Evolutionary conservation across 306 rosid genomes (phyloP).

Genomic region (Dryas octopetala): DNA sequence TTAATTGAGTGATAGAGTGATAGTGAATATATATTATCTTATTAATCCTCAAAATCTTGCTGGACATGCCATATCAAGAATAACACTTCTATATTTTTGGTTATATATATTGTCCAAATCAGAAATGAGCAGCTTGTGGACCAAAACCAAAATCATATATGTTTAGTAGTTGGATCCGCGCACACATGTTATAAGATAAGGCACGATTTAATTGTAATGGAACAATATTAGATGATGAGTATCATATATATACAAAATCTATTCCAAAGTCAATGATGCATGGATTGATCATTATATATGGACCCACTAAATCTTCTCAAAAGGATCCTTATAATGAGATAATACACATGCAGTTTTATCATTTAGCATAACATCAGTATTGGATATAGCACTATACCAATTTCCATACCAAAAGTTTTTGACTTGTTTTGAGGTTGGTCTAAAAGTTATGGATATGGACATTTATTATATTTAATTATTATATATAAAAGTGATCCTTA

Average conservation of each 20-base stretch:
- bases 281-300: slow-evolving; percentile 20
- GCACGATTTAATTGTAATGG: background rate
- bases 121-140: background rate
- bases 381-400: background rate
- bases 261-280: background rate
- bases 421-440: background rate
- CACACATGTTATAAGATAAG: background rate
- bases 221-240: background rate
- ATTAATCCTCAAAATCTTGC: background rate
- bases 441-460: background rate
- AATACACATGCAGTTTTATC: slow-evolving; percentile 3
- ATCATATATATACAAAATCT: background rate
- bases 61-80: background rate
- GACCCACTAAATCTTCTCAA: slow-evolving; percentile 50
- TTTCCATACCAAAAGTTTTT: slow-evolving; percentile 5
- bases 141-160: background rate
- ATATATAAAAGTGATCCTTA: background rate
- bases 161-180: too few species aligned
- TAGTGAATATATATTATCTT: too few species aligned
- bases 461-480: background rate
- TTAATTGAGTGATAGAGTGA: too few species aligned
- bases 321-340: slow-evolving; percentile 28
- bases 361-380: slow-evolving; percentile 2
- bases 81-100: background rate
- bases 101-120: background rate